These are phyloP conservation scores for Trichoderma oligosporum DNA, from an alignment of 2,329 filamentous ascomycete genomes.

Conservation along the genomic window DNA sequence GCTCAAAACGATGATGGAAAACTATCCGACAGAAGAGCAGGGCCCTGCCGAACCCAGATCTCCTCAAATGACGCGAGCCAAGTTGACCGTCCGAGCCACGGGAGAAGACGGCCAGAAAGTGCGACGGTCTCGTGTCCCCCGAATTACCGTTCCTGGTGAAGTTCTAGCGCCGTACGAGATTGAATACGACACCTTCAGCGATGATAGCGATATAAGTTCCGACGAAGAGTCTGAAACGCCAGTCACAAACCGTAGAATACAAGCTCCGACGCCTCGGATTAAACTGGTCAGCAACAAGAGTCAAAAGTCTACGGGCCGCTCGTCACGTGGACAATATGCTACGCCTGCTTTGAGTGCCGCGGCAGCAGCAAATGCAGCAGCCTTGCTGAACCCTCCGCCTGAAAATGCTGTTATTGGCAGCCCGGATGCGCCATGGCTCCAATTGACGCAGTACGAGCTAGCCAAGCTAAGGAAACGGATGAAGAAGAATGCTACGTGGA, in stretches of 20 bases:
- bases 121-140: constrained; percentile 47
- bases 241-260: constrained; percentile 36
- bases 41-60: constrained; percentile 51
- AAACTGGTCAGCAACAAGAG: constrained; percentile 44
- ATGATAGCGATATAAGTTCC: constrained; percentile 51
- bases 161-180: constrained; percentile 63
- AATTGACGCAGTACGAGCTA: constrained; percentile 61
- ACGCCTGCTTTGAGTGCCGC: constrained; percentile 37
- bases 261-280: constrained; percentile 43
- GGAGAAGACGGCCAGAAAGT: constrained; percentile 46
- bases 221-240: constrained; percentile 47
- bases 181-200: constrained; percentile 56
- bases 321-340: constrained; percentile 34
- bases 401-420: constrained; percentile 57
- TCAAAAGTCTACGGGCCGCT: constrained; percentile 45
- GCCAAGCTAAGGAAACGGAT: constrained; percentile 73
- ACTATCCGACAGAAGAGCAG: constrained; percentile 53
- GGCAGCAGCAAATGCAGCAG: constrained; percentile 39
- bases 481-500: constrained; percentile 90
- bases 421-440: constrained; percentile 60
- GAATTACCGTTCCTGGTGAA: constrained; percentile 63
- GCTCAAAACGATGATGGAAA: constrained; percentile 56
- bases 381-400: constrained; percentile 54
- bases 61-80: constrained; percentile 50
- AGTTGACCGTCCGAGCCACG: constrained; percentile 43